Evolutionary conservation across 352 stramenopile species (phyloP), one percentile per base, ranked within the genome.

Genomic region (Phytophthora kernoviae): DNA sequence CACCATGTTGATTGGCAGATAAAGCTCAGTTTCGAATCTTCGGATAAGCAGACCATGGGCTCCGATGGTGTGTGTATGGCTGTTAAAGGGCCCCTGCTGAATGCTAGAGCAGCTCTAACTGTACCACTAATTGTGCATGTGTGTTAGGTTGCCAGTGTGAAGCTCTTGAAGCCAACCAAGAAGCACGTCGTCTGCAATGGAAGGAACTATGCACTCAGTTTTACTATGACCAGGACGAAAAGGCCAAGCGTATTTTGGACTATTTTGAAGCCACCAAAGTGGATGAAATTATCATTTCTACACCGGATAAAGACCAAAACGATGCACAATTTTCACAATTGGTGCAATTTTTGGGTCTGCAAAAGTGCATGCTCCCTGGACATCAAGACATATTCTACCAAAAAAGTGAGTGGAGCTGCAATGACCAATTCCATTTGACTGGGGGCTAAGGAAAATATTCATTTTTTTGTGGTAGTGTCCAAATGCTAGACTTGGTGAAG

Each of bases 201-300:
- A 74, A 77, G 15, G 62, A 83, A 44, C 46, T 88, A 9, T 93
- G 84, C 51, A 58, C 65, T 34, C 64, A 70, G 26, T 91, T 88
- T 51, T 93, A 87, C 55, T 91, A 85, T 41, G 49, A 79, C 2
- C 65, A 84, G 33, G 79, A 90, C 51, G 56, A 62, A 5, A 27
- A 58, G 33, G 80, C 84, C 33, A 85, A 89, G 67, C 79, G 78
- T 41, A 77, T 91, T 43, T 56, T 93, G 43, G 77, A 88, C 47
- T 75, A 74, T 58, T 91, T 91, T 50, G 84, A 91, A 59, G 70
- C 65, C 32, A 60, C 58, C 44, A 85, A 78, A 69, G 69, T 84
- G 48, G 82, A 91, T 41, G 75, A 88, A 52, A 79, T 91, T 50
- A 80, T 62, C 42, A 77, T 79, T 32, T 63, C 54, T 20, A 67